phyloP scores from a whole-genome alignment of 108 stramenopile species.

The Ochromonas danica region DNA sequence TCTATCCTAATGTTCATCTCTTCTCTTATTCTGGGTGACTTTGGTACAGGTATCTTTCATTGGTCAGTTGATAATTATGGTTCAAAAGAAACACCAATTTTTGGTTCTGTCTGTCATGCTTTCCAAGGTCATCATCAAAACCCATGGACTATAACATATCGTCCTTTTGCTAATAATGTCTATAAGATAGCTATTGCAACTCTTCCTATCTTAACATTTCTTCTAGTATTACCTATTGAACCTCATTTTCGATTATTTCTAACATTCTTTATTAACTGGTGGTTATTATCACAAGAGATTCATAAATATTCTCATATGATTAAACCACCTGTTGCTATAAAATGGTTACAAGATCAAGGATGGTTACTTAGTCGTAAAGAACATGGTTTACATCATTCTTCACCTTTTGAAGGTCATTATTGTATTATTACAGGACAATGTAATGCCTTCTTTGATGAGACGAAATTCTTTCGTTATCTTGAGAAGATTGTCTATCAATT shows the following conservation, averaged over 20 bases:
- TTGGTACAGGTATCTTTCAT: conserved; percentile 80
- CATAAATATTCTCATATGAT: conserved; percentile 83
- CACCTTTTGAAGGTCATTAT: conserved; percentile 77
- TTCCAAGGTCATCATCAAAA: conserved; percentile 90
- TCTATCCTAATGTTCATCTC: too few species aligned
- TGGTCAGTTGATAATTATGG: conserved; percentile 95
- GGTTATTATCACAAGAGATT: conserved; percentile 78
- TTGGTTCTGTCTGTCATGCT: conserved; percentile 85
- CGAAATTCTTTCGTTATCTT: conserved; percentile 74
- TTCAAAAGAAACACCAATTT: conserved; percentile 77
- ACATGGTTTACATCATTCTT: conserved; percentile 79
- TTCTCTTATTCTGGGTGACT: conserved; percentile 49
- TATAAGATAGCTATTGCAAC: conserved; percentile 80
- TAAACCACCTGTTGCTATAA: conserved; percentile 60
- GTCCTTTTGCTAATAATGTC: conserved; percentile 86
- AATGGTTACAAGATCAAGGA: conserved; percentile 64
- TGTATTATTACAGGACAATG: conserved; percentile 79
- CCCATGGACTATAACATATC: conserved; percentile 88
- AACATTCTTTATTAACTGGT: conserved; percentile 65
- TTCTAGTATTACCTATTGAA: conserved; percentile 56
- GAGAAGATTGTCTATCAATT: conserved; percentile 71
- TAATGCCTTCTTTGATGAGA: conserved; percentile 68
- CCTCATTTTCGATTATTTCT: conserved; percentile 62
- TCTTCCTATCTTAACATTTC: conserved; percentile 63
- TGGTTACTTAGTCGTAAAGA: conserved; percentile 66